These are phyloP conservation scores for Coelastrella sp. DNA, from an alignment of 139 green algal species.

Conservation along the genomic window DNA sequence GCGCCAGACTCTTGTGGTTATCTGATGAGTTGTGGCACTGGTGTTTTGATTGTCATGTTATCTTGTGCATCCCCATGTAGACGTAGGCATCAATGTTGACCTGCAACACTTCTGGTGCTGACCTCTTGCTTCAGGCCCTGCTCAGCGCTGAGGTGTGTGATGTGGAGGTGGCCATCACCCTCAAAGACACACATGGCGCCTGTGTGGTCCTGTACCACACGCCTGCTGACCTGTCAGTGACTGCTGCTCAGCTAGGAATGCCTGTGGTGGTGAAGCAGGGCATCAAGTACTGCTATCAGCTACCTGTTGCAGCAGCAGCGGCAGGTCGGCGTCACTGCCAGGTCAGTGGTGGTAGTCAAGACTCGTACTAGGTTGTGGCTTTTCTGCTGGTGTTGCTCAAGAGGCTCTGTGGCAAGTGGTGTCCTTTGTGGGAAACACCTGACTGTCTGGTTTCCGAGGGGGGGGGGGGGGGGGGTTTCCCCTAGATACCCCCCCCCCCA, in stretches of 20 bases:
- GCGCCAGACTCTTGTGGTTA: too few species aligned
- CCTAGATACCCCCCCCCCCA: too few species aligned
- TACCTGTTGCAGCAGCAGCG: background rate
- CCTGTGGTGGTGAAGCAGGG: background rate
- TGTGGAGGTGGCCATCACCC: background rate
- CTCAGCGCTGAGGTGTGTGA: background rate
- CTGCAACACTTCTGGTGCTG: background rate
- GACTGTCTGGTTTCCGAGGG: too few species aligned
- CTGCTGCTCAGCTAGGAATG: background rate
- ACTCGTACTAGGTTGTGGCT: too few species aligned
- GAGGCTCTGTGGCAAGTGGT: too few species aligned
- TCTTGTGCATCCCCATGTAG: too few species aligned
- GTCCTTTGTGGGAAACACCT: too few species aligned
- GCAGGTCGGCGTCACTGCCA: slow-evolving; percentile 2
- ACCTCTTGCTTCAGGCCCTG: background rate
- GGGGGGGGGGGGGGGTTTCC: too few species aligned
- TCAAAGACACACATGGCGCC: background rate
- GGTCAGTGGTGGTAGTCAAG: background rate
- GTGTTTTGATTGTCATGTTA: too few species aligned
- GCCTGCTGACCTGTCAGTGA: background rate
- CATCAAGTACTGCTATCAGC: slow-evolving; percentile 14
- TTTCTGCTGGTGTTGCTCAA: too few species aligned
- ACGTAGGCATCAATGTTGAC: background rate
- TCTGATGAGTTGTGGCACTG: too few species aligned
- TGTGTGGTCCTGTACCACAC: slow-evolving; percentile 18